Percentiles rank a stretch among this genome's conserved stretches.
phyloP scores from a whole-genome alignment of 192 early-diverging fungal genomes.

The Chytriomyces hyalinus region DNA sequence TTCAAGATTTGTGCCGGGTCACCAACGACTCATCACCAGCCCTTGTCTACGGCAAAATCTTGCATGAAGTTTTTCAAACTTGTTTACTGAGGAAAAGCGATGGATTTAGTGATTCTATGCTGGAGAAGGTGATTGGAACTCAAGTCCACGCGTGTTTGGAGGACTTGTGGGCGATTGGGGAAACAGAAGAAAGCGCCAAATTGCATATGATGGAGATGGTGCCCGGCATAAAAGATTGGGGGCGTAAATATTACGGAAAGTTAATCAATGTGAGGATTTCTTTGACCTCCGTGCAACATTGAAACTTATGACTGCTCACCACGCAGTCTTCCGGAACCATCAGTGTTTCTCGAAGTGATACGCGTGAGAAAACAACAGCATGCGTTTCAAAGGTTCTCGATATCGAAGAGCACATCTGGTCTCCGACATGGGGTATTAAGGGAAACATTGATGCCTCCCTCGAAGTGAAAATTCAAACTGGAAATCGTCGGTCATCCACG shows the following conservation, averaged over 20 bases:
- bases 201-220: slow-evolving; percentile 57
- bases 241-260: slow-evolving; percentile 20
- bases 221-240: slow-evolving; percentile 46
- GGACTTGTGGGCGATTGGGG: slow-evolving; percentile 74
- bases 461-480: slow-evolving; percentile 34
- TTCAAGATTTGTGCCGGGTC: slow-evolving; percentile 67
- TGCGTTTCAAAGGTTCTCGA: slow-evolving; percentile 76
- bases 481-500: neutral
- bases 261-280: slow-evolving; percentile 7
- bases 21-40: slow-evolving; percentile 56
- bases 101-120: slow-evolving; percentile 50
- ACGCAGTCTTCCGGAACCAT: slow-evolving; percentile 29
- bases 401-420: slow-evolving; percentile 93
- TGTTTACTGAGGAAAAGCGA: slow-evolving; percentile 57
- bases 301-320: neutral
- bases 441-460: slow-evolving; percentile 82
- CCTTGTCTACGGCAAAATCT: slow-evolving; percentile 78
- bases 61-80: slow-evolving; percentile 82
- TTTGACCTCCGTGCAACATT: neutral
- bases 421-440: slow-evolving; percentile 88
- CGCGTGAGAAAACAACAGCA: slow-evolving; percentile 34
- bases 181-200: slow-evolving; percentile 61
- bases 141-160: slow-evolving; percentile 60
- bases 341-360: slow-evolving; percentile 9
- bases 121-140: slow-evolving; percentile 44